Evolutionary conservation across 2,329 filamentous ascomycete genomes (phyloP).

Genomic region (Fusarium bulbicola): DNA sequence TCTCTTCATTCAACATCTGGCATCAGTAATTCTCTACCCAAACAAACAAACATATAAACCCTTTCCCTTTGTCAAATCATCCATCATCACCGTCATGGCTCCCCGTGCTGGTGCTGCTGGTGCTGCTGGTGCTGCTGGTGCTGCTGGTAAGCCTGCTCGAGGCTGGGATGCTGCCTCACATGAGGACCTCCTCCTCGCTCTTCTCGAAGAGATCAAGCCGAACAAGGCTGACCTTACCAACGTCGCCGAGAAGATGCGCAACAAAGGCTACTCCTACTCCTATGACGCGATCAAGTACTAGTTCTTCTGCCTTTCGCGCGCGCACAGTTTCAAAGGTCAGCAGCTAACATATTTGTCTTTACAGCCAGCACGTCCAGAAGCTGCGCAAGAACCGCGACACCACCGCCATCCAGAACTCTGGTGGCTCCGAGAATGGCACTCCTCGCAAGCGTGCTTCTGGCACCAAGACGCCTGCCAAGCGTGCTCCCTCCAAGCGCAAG

Average conservation of each 20-base stretch:
- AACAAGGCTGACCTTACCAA: conserved; percentile 45
- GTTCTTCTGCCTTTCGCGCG: neutral
- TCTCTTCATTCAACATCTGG: neutral
- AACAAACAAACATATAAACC: neutral
- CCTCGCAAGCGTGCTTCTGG: conserved; percentile 35
- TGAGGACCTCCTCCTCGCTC: conserved; percentile 50
- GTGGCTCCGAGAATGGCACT: conserved; percentile 25
- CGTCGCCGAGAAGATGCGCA: conserved; percentile 46
- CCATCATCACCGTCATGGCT: neutral
- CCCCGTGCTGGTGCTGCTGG: conserved; percentile 23
- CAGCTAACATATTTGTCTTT: conserved; percentile 21
- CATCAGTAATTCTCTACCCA: neutral
- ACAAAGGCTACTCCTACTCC: conserved; percentile 51
- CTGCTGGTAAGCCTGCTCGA: conserved; percentile 36
- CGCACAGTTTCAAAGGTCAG: neutral
- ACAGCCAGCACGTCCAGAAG: conserved; percentile 59
- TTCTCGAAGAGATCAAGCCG: conserved; percentile 50
- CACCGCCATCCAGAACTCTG: conserved; percentile 31
- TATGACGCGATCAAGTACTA: conserved; percentile 53
- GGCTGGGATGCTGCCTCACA: conserved; percentile 51
- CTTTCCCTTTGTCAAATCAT: neutral
- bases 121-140: conserved; percentile 19
- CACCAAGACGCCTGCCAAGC: conserved; percentile 42
- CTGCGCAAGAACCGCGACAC: conserved; percentile 51
- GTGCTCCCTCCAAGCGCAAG: conserved; percentile 41